Base-by-base conservation (phyloP, 78 protist genomes). In the Isochrysis galbana region DNA sequence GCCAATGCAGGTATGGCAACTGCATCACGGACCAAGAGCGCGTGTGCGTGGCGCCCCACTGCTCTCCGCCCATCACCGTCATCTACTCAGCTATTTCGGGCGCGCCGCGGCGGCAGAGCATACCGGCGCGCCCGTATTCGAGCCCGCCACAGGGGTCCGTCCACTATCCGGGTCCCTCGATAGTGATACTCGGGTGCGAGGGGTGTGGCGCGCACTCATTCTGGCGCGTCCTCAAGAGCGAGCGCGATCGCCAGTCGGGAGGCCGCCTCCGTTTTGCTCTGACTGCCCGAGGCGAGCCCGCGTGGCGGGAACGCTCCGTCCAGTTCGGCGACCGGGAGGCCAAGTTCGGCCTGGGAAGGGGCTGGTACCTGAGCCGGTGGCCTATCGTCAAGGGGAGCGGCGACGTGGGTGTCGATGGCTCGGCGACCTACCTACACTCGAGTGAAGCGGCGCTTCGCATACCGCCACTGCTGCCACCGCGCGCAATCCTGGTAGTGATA, bases 111-210 rank as follows among this genome's bases (percentile, higher is more conserved):
- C 74, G 74, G 74, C 74, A 61, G 74, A 54, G 32, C 67, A 54
- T 54, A 19, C 67, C 67, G 67, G 32, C 67, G 67, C 67, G 32
- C 32, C 67, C 67, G 67, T 54, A 10, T 10, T 54, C 74, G 74
- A 23, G 36, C 4, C n/a, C 74, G 74, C 80, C 29, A 3, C 17
- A 34, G 41, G 41, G 23, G 7, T 2, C 80, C 29, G 41, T n/a
- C 4, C 80, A 17, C 7, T 70, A 70, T 41, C 80, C 72, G 3
- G 72, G 72, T 23, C 72, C 80, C 41, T 14, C 41, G 7, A 11
- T 70, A 41, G 80, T 70, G 41, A 70, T 70, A 41, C 41, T 70
- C 41, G 80, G 80, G 17, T 70, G 80, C 80, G 80, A 70, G 80
- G 80, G 80, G 7, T 70, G 80, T 14, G 80, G 80, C 41, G 41